Conservation (phyloP, 116 monocot genomes). For the Posidonia oceanica region DNA sequence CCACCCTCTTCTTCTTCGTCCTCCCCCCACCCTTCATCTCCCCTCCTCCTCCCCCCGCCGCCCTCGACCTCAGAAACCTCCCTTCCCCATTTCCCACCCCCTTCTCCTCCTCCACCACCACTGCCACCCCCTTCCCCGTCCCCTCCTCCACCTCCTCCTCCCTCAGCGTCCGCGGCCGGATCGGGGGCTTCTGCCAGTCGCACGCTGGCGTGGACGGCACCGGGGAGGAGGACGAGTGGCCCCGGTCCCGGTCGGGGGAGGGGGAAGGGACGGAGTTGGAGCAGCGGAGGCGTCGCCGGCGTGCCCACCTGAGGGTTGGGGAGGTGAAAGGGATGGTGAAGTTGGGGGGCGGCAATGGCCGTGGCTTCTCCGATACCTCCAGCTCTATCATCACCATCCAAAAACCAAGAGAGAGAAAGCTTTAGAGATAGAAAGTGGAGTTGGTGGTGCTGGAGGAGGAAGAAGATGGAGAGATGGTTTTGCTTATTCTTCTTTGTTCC, state of each 20-base stretch:
- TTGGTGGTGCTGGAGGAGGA: not conserved
- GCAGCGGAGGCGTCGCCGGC: constrained; percentile 10
- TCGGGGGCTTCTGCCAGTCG: constrained; percentile 3
- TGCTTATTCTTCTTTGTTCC: not conserved
- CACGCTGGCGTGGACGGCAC: no score
- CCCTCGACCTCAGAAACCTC: not conserved
- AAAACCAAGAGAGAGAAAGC: not conserved
- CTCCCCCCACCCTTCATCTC: not conserved
- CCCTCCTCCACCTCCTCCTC: constrained; percentile 1
- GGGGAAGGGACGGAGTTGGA: constrained; percentile 5
- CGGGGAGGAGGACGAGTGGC: constrained; percentile 1
- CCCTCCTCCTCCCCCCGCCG: not conserved
- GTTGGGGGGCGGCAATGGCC: constrained; percentile 2
- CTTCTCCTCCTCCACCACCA: not conserved
- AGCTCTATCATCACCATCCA: constrained; percentile 17
- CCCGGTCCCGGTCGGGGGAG: not conserved
- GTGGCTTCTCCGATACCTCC: constrained; percentile 3
- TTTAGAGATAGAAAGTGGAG: not conserved
- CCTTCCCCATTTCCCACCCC: not conserved
- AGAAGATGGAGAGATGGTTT: not conserved
- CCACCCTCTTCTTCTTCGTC: constrained; percentile 11
- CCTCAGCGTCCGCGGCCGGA: not conserved
- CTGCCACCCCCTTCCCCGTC: constrained; percentile 2
- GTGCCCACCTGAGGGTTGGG: constrained; percentile 18
- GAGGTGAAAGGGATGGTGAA: constrained; percentile 20